phyloP scores from a whole-genome alignment of 768 basidiomycete genomes.

The Pleurotus sapidus region DNA sequence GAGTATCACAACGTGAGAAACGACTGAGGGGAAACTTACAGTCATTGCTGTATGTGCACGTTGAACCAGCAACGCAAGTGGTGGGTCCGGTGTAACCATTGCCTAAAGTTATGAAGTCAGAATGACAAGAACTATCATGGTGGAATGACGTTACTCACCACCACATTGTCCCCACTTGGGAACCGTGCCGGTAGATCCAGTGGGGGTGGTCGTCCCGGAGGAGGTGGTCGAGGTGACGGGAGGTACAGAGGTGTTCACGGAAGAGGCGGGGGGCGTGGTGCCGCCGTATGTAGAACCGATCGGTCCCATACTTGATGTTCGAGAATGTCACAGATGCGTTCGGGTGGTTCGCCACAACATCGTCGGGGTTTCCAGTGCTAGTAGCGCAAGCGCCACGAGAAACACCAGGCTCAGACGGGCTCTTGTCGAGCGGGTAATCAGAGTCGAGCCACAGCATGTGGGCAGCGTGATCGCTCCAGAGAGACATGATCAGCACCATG shows the following conservation, averaged over 20 bases:
- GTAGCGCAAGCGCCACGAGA: slow-evolving; percentile 38
- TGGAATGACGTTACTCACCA: not conserved
- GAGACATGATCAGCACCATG: slow-evolving; percentile 32
- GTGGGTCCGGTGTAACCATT: slow-evolving; percentile 37
- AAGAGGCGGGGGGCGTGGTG: not conserved
- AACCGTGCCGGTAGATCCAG: not conserved
- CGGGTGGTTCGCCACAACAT: slow-evolving; percentile 28
- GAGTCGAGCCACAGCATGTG: slow-evolving; percentile 40
- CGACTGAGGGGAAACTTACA: slow-evolving; percentile 28
- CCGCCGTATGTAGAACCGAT: slow-evolving; percentile 20
- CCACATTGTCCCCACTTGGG: slow-evolving; percentile 6
- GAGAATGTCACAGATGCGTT: slow-evolving; percentile 33
- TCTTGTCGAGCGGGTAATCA: slow-evolving; percentile 24
- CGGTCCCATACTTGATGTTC: slow-evolving; percentile 38
- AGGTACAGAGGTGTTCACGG: not conserved
- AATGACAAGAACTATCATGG: not conserved
- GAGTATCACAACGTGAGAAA: not conserved
- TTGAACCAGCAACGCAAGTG: slow-evolving; percentile 32
- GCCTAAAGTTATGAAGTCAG: slow-evolving; percentile 12
- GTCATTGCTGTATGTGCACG: slow-evolving; percentile 32
- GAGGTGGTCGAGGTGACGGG: not conserved
- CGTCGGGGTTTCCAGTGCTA: slow-evolving; percentile 29
- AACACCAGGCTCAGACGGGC: slow-evolving; percentile 26
- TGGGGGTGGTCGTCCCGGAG: not conserved
- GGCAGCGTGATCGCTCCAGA: slow-evolving; percentile 39